Conservation (phyloP, 1,284 basidiomycete species). For the Mycena citricolor region DNA sequence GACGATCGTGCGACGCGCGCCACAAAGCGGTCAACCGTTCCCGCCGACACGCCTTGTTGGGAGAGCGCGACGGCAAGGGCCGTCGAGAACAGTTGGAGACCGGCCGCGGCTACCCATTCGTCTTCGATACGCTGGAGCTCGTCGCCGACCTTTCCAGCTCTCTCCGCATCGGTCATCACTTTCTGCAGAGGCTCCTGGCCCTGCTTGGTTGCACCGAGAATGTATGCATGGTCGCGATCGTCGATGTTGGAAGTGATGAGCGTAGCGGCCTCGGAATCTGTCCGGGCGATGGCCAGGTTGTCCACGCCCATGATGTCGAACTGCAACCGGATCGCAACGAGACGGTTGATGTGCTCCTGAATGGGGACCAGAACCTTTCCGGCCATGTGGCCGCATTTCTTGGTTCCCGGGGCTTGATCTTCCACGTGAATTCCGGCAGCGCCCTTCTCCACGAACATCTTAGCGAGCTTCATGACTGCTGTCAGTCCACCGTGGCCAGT, state of each 20-base stretch:
- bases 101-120: slow-evolving; percentile 78
- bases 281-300: slow-evolving; percentile 74
- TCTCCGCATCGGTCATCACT: slow-evolving; percentile 85
- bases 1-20: slow-evolving; percentile 66
- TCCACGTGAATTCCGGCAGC: slow-evolving; percentile 83
- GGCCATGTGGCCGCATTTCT: slow-evolving; percentile 85
- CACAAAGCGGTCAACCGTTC: slow-evolving; percentile 57
- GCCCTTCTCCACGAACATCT: slow-evolving; percentile 79
- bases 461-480: slow-evolving; percentile 78
- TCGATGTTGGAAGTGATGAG: slow-evolving; percentile 97
- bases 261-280: slow-evolving; percentile 91
- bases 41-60: slow-evolving; percentile 55
- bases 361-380: slow-evolving; percentile 82
- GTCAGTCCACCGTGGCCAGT: slow-evolving; percentile 84
- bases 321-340: slow-evolving; percentile 71
- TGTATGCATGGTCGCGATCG: slow-evolving; percentile 94
- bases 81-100: slow-evolving; percentile 78
- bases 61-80: slow-evolving; percentile 74
- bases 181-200: slow-evolving; percentile 67
- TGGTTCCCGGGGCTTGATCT: slow-evolving; percentile 82
- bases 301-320: slow-evolving; percentile 66
- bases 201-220: slow-evolving; percentile 89
- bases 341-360: slow-evolving; percentile 77
- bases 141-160: slow-evolving; percentile 75
- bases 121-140: slow-evolving; percentile 88